Evolutionary conservation across 78 protist genomes (phyloP).

Genomic region (Dictyostelium purpureum): DNA sequence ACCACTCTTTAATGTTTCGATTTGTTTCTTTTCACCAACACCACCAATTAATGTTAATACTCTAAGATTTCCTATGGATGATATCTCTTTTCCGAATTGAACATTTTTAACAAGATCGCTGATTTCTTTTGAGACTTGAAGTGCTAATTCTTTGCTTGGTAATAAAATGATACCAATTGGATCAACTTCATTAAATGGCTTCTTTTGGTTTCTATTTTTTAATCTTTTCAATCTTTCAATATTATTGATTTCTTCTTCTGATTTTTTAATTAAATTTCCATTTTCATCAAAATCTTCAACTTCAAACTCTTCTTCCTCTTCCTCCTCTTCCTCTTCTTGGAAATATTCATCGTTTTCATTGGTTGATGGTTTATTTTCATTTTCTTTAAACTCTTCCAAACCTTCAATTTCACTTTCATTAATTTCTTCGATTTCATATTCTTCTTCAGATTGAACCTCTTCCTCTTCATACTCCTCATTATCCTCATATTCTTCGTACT

Average conservation of each 20-base stretch:
- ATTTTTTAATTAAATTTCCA: background rate
- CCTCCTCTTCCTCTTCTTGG: background rate
- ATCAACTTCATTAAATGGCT: background rate
- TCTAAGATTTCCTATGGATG: background rate
- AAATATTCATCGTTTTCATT: too few relatives aligned
- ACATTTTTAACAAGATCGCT: background rate
- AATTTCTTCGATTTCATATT: constrained; percentile 5
- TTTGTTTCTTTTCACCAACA: constrained; percentile 42
- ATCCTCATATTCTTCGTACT: background rate
- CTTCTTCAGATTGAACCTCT: background rate
- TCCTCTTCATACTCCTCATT: background rate
- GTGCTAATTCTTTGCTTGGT: constrained; percentile 61
- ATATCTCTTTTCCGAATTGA: background rate
- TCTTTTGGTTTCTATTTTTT: background rate
- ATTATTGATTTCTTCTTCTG: background rate
- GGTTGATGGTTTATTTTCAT: background rate
- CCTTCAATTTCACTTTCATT: background rate
- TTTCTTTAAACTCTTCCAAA: too few relatives aligned
- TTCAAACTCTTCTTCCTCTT: background rate
- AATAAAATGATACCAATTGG: constrained; percentile 46
- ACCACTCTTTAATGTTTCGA: background rate
- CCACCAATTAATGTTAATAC: constrained; percentile 43
- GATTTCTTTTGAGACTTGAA: constrained; percentile 24
- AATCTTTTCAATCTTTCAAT: background rate
- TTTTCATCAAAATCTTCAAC: constrained; percentile 9